Conservation (phyloP, 2,329 filamentous ascomycete species). For the Neofusicoccum kwambonambiense region DNA sequence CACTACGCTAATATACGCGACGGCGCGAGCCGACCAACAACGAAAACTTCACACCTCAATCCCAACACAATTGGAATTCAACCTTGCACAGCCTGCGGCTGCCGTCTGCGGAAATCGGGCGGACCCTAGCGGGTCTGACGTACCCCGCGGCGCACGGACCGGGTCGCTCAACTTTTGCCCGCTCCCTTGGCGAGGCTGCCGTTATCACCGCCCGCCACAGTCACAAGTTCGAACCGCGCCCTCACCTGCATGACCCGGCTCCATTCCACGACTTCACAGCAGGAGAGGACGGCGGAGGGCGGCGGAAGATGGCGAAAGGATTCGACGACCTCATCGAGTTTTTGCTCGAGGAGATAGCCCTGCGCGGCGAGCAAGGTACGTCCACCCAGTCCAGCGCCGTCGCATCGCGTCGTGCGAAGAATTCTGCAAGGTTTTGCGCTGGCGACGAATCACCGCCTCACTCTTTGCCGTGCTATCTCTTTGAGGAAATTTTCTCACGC, state of each 20-base stretch:
- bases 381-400: constrained; percentile 20
- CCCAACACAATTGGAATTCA: too few species aligned
- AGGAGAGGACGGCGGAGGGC: constrained; percentile 2
- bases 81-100: background rate
- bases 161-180: background rate
- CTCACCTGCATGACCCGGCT: constrained; percentile 14
- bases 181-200: constrained; percentile 2
- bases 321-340: constrained; percentile 59
- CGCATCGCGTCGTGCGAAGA: constrained; percentile 7
- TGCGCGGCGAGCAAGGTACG: constrained; percentile 59
- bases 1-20: too few species aligned
- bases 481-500: constrained; percentile 4
- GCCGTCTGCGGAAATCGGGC: background rate
- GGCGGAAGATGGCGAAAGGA: constrained; percentile 30
- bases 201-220: constrained; percentile 11
- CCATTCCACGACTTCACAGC: background rate
- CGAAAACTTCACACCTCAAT: too few species aligned
- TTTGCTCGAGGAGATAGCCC: constrained; percentile 58
- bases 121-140: background rate
- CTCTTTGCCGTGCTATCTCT: background rate
- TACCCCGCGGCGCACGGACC: constrained; percentile 10
- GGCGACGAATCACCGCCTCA: constrained; percentile 15
- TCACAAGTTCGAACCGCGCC: constrained; percentile 13
- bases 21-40: too few species aligned
- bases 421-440: constrained; percentile 10